phyloP scores from a whole-genome alignment of 129 eudicot genomes.

The Arctium lappa region DNA sequence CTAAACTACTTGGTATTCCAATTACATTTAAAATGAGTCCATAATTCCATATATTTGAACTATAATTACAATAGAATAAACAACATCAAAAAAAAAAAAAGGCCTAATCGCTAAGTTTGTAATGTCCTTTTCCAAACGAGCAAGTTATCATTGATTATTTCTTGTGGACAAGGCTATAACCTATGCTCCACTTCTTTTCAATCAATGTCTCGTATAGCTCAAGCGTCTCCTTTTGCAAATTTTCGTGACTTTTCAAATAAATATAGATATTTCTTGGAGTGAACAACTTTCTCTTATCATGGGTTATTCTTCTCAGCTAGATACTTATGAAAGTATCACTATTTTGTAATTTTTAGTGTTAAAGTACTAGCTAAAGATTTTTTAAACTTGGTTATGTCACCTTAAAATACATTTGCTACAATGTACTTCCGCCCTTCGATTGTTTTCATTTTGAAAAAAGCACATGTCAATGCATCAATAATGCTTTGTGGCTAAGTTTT shows the following conservation, averaged over 20 bases:
- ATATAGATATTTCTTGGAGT: background rate
- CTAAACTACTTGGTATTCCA: background rate
- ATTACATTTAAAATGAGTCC: background rate
- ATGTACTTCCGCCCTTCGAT: background rate
- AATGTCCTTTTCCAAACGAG: background rate
- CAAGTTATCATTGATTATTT: background rate
- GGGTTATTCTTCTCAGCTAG: background rate
- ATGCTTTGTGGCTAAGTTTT: background rate
- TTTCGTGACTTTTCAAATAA: background rate
- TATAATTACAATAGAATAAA: background rate
- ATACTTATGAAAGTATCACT: background rate
- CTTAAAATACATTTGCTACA: background rate
- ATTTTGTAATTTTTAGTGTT: background rate
- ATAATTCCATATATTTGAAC: background rate
- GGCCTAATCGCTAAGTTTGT: background rate
- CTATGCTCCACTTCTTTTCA: background rate
- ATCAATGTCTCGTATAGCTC: background rate
- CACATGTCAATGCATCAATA: background rate
- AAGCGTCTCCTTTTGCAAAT: background rate
- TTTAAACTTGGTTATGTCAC: background rate
- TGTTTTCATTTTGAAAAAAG: background rate
- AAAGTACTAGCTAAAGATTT: background rate
- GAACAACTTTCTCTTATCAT: background rate
- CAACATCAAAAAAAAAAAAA: background rate
- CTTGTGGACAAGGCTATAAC: background rate